Percentiles rank a stretch among this genome's conserved stretches.
These are phyloP conservation scores for Penstemon newberryi DNA, from an alignment of 257 asterid species.

Conservation along the genomic window DNA sequence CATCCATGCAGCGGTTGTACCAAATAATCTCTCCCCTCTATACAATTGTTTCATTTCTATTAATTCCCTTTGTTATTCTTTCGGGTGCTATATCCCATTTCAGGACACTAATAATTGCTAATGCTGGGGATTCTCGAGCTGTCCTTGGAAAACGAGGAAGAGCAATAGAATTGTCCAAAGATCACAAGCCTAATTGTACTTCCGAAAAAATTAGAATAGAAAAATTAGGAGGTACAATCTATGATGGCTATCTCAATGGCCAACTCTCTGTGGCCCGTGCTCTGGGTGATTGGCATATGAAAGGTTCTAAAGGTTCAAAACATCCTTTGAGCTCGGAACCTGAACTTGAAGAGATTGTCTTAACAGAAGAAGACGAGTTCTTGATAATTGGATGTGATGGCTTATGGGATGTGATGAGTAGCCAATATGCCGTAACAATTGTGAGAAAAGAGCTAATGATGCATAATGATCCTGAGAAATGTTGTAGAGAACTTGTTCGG, in stretches of 20 bases:
- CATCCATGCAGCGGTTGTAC: no score
- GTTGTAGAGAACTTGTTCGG: constrained; percentile 60
- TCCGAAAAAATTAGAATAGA: constrained; percentile 73
- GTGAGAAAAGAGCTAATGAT: constrained; percentile 79
- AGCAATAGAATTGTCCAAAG: constrained; percentile 76
- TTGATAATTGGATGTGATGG: constrained; percentile 88
- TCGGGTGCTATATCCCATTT: neutral
- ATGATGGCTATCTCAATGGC: constrained; percentile 87
- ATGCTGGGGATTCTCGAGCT: constrained; percentile 90
- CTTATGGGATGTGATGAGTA: constrained; percentile 92
- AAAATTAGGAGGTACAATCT: constrained; percentile 71
- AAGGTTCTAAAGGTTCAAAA: constrained; percentile 72
- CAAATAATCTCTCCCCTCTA: no score
- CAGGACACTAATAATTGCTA: constrained; percentile 75
- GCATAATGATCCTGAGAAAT: constrained; percentile 74
- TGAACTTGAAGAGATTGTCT: constrained; percentile 61
- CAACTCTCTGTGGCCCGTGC: constrained; percentile 90
- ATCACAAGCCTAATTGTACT: constrained; percentile 77
- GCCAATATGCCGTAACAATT: constrained; percentile 80
- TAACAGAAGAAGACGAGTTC: constrained; percentile 83
- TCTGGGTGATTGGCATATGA: constrained; percentile 90
- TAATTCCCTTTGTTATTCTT: no score
- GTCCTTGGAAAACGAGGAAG: constrained; percentile 83
- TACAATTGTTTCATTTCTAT: no score
- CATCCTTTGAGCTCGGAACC: constrained; percentile 76